Percentiles rank a stretch among this genome's conserved stretches.
Conservation (phyloP, 2,329 filamentous ascomycete genomes). For the Biscogniauxia mediterranea region DNA sequence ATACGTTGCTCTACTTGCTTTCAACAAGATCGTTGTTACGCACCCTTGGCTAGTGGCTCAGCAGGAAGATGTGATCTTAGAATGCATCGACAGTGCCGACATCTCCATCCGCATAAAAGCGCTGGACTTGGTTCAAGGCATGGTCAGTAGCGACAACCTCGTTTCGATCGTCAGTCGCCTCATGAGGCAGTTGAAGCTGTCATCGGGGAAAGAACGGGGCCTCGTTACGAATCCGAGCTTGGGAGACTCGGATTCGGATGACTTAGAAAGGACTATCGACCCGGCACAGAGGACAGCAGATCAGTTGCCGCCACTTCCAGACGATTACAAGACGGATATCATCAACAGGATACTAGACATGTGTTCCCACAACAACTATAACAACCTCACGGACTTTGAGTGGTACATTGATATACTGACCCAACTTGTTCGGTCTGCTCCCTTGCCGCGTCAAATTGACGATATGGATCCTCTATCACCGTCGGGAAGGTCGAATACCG, state of each 20-base stretch:
- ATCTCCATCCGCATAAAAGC: conserved; percentile 94
- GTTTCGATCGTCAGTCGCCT: conserved; percentile 81
- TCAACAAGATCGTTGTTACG: conserved; percentile 89
- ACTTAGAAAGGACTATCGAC: conserved; percentile 42
- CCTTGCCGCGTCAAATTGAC: conserved; percentile 40
- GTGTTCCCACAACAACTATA: conserved; percentile 87
- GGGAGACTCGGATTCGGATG: conserved; percentile 51
- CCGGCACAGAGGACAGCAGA: conserved; percentile 34
- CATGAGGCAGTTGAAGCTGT: conserved; percentile 78
- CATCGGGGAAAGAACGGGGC: conserved; percentile 51
- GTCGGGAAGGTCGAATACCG: conserved; percentile 31
- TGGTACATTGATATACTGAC: conserved; percentile 94
- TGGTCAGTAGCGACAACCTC: conserved; percentile 88
- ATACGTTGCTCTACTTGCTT: conserved; percentile 92
- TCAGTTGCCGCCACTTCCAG: conserved; percentile 64
- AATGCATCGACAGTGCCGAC: conserved; percentile 93
- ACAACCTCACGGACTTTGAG: conserved; percentile 84
- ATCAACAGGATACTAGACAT: conserved; percentile 82
- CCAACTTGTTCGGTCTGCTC: conserved; percentile 75
- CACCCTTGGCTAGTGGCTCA: conserved; percentile 86
- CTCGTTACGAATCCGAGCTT: conserved; percentile 37
- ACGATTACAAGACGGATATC: conserved; percentile 82
- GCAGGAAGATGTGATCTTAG: conserved; percentile 94
- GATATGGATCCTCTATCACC: conserved; percentile 34
- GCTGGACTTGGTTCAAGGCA: conserved; percentile 85